These are phyloP conservation scores for Delonix regia DNA, from an alignment of 306 rosid genomes.

Conservation along the genomic window DNA sequence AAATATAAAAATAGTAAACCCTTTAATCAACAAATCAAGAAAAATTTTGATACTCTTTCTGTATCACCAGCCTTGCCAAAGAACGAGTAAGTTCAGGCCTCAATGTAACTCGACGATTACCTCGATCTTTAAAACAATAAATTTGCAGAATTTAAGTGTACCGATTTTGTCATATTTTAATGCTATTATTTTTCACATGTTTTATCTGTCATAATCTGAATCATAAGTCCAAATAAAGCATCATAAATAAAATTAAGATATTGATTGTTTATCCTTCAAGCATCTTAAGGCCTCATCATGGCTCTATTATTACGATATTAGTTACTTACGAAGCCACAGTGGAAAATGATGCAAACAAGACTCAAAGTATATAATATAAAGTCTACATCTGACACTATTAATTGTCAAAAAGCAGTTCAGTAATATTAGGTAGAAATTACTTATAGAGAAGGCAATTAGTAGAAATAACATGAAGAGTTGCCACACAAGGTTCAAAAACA, in stretches of 20 bases:
- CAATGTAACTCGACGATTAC: slow-evolving; percentile 92
- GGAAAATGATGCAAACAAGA: slow-evolving; percentile 4
- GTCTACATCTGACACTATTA: neutral
- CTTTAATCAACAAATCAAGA: slow-evolving; percentile 25
- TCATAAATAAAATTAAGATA: neutral
- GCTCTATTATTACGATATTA: slow-evolving; percentile 23
- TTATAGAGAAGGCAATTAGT: neutral
- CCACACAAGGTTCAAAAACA: too few relatives aligned
- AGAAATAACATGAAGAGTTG: too few relatives aligned
- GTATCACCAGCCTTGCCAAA: slow-evolving; percentile 91
- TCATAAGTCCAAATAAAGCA: slow-evolving; percentile 17
- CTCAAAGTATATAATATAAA: neutral
- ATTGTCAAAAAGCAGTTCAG: slow-evolving; percentile 10
- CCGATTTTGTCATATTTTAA: slow-evolving; percentile 1
- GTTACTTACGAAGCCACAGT: slow-evolving; percentile 19
- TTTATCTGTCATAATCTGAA: slow-evolving; percentile 8
- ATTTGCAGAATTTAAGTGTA: slow-evolving; percentile 61
- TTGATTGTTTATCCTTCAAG: neutral
- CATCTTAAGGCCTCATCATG: slow-evolving; percentile 14
- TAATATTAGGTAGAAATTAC: slow-evolving; percentile 3
- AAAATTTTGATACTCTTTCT: slow-evolving; percentile 77
- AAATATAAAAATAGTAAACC: slow-evolving; percentile 32
- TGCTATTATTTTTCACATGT: slow-evolving; percentile 1
- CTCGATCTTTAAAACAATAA: slow-evolving; percentile 95
- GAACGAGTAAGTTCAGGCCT: slow-evolving; percentile 99